Conservation (phyloP, 2,329 filamentous ascomycete species). For the Colletotrichum sp. region DNA sequence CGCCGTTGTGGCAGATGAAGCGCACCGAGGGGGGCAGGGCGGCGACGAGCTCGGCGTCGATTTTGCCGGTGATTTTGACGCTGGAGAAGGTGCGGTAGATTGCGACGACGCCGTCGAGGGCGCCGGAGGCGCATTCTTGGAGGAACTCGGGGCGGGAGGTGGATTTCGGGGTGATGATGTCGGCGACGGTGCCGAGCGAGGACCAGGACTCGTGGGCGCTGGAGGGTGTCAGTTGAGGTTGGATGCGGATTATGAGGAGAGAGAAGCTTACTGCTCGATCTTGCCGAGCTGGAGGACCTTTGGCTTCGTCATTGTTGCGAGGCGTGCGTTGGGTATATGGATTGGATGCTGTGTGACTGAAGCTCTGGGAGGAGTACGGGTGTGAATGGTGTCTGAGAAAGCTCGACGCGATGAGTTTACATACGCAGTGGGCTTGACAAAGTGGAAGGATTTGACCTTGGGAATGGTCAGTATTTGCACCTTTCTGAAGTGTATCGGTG, state of each 20-base stretch:
- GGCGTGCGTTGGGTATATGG: neutral
- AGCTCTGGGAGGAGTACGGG: neutral
- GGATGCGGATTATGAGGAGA: neutral
- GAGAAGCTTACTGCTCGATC: constrained; percentile 40
- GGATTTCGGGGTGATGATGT: constrained; percentile 67
- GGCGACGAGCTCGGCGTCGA: constrained; percentile 74
- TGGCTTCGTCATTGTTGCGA: constrained; percentile 13
- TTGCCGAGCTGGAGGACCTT: constrained; percentile 45
- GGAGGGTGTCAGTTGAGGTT: neutral
- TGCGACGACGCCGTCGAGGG: constrained; percentile 68
- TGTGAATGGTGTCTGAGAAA: neutral
- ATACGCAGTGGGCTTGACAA: neutral
- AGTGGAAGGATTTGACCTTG: neutral
- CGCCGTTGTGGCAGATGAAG: constrained; percentile 70
- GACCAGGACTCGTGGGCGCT: constrained; percentile 72
- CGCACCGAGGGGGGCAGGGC: constrained; percentile 57
- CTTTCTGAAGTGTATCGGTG: neutral
- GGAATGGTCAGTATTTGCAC: neutral
- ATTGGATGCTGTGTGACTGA: neutral
- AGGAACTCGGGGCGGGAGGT: constrained; percentile 71
- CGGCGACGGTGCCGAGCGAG: constrained; percentile 64
- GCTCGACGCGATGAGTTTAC: neutral
- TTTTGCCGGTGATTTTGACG: constrained; percentile 65
- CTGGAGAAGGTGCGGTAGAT: constrained; percentile 76
- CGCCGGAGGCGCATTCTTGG: constrained; percentile 67